phyloP scores from a whole-genome alignment of 2,329 filamentous ascomycete species.

The Ophiobolus disseminans region DNA sequence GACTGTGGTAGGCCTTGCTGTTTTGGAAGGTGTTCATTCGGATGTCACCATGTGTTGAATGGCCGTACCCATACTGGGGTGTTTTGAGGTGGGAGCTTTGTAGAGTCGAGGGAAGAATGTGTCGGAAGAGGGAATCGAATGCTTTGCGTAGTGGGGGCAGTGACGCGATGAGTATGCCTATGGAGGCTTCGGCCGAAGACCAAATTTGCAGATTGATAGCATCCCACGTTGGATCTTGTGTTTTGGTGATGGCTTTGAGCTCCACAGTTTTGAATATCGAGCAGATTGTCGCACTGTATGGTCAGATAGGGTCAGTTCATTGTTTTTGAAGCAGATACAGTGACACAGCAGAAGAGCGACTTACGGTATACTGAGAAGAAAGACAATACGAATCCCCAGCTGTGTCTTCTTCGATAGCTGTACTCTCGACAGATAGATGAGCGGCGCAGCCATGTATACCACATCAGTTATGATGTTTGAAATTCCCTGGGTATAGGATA shows the following conservation, averaged over 20 bases:
- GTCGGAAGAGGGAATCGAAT: constrained; percentile 29
- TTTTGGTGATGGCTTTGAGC: constrained; percentile 26
- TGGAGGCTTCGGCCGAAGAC: constrained; percentile 29
- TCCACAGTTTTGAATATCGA: constrained; percentile 36
- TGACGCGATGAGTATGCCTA: constrained; percentile 33
- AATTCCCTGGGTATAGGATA: constrained; percentile 27
- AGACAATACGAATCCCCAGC: constrained; percentile 36
- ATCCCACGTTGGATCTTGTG: constrained; percentile 33
- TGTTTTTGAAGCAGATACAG: too few species aligned
- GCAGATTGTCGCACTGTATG: constrained; percentile 24
- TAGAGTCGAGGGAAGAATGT: constrained; percentile 22
- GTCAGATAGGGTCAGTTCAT: background rate
- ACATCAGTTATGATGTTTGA: constrained; percentile 38
- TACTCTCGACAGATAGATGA: constrained; percentile 34
- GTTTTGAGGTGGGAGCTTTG: constrained; percentile 13
- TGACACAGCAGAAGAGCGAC: too few species aligned
- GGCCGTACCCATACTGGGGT: constrained; percentile 19
- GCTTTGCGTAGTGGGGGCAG: constrained; percentile 36
- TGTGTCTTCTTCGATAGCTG: constrained; percentile 34
- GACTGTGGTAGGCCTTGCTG: constrained; percentile 31
- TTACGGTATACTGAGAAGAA: constrained; percentile 34
- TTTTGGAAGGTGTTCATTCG: constrained; percentile 20
- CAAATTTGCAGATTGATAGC: constrained; percentile 35
- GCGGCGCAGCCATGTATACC: constrained; percentile 34
- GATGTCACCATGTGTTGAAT: constrained; percentile 11